Percentiles rank a stretch among this genome's conserved stretches.
Conservation (phyloP, 192 early-diverging fungal genomes). For the Podila verticillata region DNA sequence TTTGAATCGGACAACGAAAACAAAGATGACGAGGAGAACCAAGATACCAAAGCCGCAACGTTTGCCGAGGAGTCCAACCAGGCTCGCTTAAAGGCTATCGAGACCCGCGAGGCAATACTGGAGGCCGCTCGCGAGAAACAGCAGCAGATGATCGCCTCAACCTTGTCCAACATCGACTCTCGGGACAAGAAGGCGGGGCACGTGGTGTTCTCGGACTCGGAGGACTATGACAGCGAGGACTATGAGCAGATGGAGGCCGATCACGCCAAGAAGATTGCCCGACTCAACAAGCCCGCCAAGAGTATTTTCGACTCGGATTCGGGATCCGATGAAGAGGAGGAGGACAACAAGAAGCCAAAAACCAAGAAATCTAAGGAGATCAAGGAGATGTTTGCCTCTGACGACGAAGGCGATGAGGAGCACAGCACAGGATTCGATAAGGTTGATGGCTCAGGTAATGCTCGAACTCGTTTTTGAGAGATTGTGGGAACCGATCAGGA, state of each 20-base stretch:
- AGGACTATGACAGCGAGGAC: slow-evolving; percentile 43
- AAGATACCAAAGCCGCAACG: slow-evolving; percentile 4
- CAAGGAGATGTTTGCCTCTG: slow-evolving; percentile 65
- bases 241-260: slow-evolving; percentile 41
- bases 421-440: slow-evolving; percentile 1
- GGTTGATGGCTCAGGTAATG: slow-evolving; percentile 22
- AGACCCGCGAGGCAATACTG: slow-evolving; percentile 35
- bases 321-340: slow-evolving; percentile 26
- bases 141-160: slow-evolving; percentile 41
- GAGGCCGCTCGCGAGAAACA: slow-evolving; percentile 26
- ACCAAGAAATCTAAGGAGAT: slow-evolving; percentile 25
- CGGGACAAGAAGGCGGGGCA: slow-evolving; percentile 44
- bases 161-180: slow-evolving; percentile 48
- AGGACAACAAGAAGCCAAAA: neutral
- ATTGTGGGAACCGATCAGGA: neutral
- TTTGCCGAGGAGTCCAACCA: slow-evolving; percentile 41
- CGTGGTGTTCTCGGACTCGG: slow-evolving; percentile 46
- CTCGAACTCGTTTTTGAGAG: neutral
- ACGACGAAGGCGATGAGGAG: slow-evolving; percentile 49
- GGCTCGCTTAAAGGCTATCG: slow-evolving; percentile 37
- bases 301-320: slow-evolving; percentile 51
- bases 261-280: slow-evolving; percentile 32
- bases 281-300: slow-evolving; percentile 33
- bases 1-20: neutral
- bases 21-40: slow-evolving; percentile 7